Evolutionary conservation across 805 yeast genomes (phyloP), one percentile per base, ranked within the genome.

Genomic region (Diddensiella transvaalensis): DNA sequence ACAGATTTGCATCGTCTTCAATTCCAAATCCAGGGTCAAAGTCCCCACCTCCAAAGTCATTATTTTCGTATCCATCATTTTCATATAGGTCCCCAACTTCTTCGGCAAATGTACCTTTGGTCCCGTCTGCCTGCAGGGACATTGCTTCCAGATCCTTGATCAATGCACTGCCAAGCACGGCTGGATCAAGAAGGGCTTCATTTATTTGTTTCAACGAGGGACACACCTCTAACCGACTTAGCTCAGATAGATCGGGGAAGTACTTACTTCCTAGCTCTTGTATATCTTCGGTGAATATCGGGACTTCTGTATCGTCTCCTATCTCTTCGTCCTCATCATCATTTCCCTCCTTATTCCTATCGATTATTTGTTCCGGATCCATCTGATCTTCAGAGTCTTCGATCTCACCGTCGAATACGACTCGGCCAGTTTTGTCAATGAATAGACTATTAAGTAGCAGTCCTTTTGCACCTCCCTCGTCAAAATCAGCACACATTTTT

Each of bases 181-280:
- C 41, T n/a, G 63, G 63, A 24, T 60, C 63, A 4, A 69, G 68
- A n/a, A 83, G 69, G 0, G 82, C 87, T 6, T 68, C 66, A 51
- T 79, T 75, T 42, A 87, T 66, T 50, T 82, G 81, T 4, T 67
- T 72, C 53, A 87, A 69, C 0, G 96, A 85, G 0, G 95, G 91
- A 55, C 95, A 86, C 1, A 89, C 70, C 38, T 56, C 57, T 40
- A 54, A 46, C 11, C 44, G 22, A 26, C 58, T 64, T 10, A 56
- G 21, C 15, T 29, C 40, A 4, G 47, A 42, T 26, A 62, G n/a
- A 30, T 58, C 58, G 5, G 62, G 56, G 44, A 65, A 55, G 42
- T 47, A 65, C 22, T 47, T 42, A 19, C 30, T 43, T 11, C 53
- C 32, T 13, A 60, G 45, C 33, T 45, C 41, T 37, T 55, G 54